These are phyloP conservation scores for Babesia bovis DNA, from an alignment of 169 alveolate species.

Conservation along the genomic window DNA sequence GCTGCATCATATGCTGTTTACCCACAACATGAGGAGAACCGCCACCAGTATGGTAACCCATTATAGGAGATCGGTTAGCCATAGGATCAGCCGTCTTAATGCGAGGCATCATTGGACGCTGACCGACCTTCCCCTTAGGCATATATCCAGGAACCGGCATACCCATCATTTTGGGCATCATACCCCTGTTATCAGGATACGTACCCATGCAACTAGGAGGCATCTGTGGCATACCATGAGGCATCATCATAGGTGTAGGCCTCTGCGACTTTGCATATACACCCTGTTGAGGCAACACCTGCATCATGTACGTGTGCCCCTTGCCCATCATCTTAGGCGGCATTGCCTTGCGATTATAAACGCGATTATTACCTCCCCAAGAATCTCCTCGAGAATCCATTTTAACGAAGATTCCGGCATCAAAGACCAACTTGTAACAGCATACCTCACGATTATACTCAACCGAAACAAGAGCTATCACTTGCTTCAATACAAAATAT, in stretches of 20 bases:
- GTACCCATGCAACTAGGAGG: background rate
- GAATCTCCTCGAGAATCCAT: constrained; percentile 30
- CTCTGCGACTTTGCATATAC: background rate
- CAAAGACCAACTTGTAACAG: too few species aligned
- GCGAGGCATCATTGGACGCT: constrained; percentile 6
- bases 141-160: constrained; percentile 15
- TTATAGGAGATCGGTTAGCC: constrained; percentile 1
- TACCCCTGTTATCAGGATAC: background rate
- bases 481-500: background rate
- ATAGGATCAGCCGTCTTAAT: constrained; percentile 15
- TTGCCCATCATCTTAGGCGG: constrained; percentile 33
- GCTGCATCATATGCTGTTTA: background rate
- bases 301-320: constrained; percentile 32
- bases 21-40: constrained; percentile 22
- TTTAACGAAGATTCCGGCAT: background rate
- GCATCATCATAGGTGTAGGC: constrained; percentile 19
- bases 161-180: constrained; percentile 32
- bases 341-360: background rate
- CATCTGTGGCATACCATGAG: constrained; percentile 5
- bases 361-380: constrained; percentile 25
- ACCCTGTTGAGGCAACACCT: constrained; percentile 14
- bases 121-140: constrained; percentile 4
- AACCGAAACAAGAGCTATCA: too few species aligned
- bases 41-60: background rate
- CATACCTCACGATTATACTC: too few species aligned